Percentiles rank a stretch among this genome's conserved stretches.
Conservation (phyloP, 441 rosid species). For the Breynia disticha region DNA sequence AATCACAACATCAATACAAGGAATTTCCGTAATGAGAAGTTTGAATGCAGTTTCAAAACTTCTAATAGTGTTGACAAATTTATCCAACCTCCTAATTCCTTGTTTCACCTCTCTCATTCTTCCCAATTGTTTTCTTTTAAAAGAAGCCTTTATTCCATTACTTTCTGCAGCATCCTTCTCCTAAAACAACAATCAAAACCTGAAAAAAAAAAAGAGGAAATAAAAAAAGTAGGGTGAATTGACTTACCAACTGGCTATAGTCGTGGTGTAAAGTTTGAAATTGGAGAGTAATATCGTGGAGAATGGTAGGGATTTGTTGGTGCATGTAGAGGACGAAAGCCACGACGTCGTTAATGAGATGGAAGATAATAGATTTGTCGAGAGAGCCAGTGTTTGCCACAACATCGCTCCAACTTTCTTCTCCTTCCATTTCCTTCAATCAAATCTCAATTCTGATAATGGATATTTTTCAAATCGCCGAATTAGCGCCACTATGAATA, state of each 20-base stretch:
- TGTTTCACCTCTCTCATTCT: constrained; percentile 64
- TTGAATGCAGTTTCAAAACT: constrained; percentile 45
- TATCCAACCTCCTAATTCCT: constrained; percentile 55
- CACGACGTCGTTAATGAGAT: constrained; percentile 45
- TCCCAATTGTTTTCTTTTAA: constrained; percentile 42
- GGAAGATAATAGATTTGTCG: constrained; percentile 43
- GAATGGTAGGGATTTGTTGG: constrained; percentile 88
- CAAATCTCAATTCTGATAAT: no score
- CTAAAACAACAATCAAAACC: constrained; percentile 22
- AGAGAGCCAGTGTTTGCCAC: constrained; percentile 37
- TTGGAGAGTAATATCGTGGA: constrained; percentile 64
- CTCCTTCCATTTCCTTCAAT: constrained; percentile 26
- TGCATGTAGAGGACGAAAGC: constrained; percentile 89
- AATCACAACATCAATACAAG: constrained; percentile 38
- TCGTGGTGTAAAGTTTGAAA: constrained; percentile 41
- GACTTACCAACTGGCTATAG: constrained; percentile 53
- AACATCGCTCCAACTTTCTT: constrained; percentile 39
- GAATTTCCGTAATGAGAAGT: constrained; percentile 35
- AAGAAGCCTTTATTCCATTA: constrained; percentile 31
- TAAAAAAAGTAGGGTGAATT: neutral
- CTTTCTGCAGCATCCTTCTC: constrained; percentile 33
- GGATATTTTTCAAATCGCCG: no score
- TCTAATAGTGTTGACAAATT: constrained; percentile 46
- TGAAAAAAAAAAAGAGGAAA: neutral
- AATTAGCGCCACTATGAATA: no score